Percentiles rank a stretch among this genome's conserved stretches.
Evolutionary conservation across 2,329 filamentous ascomycete genomes (phyloP).

Genomic region (Pseudogymnoascus sp.): DNA sequence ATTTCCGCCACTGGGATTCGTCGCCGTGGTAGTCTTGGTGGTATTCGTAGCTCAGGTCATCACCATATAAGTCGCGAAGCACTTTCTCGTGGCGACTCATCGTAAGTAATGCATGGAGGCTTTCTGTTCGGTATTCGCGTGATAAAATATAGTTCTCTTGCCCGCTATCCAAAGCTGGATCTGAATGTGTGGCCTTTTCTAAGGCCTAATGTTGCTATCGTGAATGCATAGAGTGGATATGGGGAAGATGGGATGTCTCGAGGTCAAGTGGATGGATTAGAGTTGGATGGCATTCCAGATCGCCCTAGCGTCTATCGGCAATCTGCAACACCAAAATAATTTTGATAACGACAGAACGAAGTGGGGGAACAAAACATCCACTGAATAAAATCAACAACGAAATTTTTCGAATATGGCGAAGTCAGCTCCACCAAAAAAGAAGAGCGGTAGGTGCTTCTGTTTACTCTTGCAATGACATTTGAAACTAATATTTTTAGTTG

Average conservation of each 20-base stretch:
- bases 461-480: not conserved
- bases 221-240: not conserved
- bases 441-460: conserved; percentile 20
- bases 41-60: conserved; percentile 25
- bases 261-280: conserved; percentile 5
- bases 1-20: conserved; percentile 13
- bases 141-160: conserved; percentile 1
- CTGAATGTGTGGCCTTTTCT: not conserved
- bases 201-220: not conserved
- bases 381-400: conserved; percentile 8
- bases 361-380: conserved; percentile 5
- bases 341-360: conserved; percentile 4
- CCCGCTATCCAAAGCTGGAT: not conserved
- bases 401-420: conserved; percentile 24
- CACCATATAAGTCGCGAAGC: conserved; percentile 22
- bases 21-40: conserved; percentile 25
- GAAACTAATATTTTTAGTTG: conserved; percentile 19
- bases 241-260: not conserved
- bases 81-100: conserved; percentile 23
- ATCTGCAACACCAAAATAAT: conserved; percentile 10
- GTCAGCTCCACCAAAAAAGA: conserved; percentile 28
- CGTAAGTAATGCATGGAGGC: conserved; percentile 22
- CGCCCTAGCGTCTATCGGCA: conserved; percentile 1
- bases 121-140: not conserved
- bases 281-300: conserved; percentile 7